Conservation (phyloP, 139 green algal genomes). For the Ulvella scutata region DNA sequence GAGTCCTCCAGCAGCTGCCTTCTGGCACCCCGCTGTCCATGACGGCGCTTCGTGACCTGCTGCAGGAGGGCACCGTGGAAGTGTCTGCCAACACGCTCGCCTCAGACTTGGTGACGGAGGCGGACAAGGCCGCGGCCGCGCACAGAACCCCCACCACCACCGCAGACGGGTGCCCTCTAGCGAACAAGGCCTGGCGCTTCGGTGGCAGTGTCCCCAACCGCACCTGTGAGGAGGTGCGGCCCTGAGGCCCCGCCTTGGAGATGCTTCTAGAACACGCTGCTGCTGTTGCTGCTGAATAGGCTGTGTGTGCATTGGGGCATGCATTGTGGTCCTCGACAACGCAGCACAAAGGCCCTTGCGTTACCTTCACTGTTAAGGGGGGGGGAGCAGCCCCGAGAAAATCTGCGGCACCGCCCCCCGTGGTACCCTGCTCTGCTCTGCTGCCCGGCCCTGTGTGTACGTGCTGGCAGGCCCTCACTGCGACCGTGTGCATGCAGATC, state of each 20-base stretch:
- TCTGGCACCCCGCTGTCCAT: too few species aligned
- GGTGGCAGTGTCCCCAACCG: not conserved
- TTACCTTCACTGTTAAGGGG: not conserved
- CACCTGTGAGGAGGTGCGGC: not conserved
- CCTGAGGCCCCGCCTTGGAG: not conserved
- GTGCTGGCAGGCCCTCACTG: not conserved
- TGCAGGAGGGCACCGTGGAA: too few species aligned
- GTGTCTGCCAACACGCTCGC: too few species aligned
- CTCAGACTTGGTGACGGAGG: too few species aligned
- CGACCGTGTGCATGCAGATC: too few species aligned
- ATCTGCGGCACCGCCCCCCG: not conserved
- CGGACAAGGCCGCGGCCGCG: too few species aligned
- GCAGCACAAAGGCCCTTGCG: not conserved
- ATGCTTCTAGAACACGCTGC: not conserved
- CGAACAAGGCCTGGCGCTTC: not conserved
- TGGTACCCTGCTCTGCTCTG: not conserved
- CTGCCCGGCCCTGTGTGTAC: not conserved
- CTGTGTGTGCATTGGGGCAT: not conserved
- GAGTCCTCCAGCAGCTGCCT: too few species aligned
- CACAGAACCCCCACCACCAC: too few species aligned
- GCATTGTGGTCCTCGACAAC: not conserved
- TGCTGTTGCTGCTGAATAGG: not conserved
- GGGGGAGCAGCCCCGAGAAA: too few species aligned
- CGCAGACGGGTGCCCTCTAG: too few species aligned
- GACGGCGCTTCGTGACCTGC: too few species aligned